These are phyloP conservation scores for Zostera marina DNA, from an alignment of 116 monocot genomes.

Conservation along the genomic window DNA sequence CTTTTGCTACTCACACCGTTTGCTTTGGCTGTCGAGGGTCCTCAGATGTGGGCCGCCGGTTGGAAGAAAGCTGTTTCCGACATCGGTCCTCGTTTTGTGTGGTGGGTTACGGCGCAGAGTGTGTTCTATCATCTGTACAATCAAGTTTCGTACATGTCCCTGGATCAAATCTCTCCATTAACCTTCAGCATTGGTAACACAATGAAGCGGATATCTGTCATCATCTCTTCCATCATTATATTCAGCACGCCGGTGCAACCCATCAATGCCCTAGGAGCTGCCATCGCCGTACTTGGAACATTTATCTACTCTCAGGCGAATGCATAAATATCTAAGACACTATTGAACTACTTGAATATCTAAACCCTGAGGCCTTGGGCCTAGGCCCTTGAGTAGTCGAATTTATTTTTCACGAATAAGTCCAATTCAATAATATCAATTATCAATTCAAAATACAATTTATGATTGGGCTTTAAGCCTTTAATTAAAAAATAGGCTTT, in stretches of 20 bases:
- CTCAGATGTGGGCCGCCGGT: slow-evolving; percentile 72
- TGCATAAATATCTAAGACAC: no score
- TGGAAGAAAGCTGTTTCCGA: slow-evolving; percentile 42
- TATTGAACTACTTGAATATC: no score
- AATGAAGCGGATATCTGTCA: slow-evolving; percentile 85
- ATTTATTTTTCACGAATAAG: background rate
- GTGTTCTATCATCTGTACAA: slow-evolving; percentile 24
- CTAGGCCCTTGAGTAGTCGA: no score
- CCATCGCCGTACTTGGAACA: slow-evolving; percentile 23
- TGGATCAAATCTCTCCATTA: slow-evolving; percentile 66
- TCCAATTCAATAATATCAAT: no score
- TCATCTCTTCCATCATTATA: slow-evolving; percentile 74
- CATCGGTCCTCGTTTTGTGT: slow-evolving; percentile 16
- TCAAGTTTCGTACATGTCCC: slow-evolving; percentile 71
- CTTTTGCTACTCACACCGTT: slow-evolving; percentile 76
- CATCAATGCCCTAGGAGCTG: slow-evolving; percentile 67
- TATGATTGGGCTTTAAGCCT: no score
- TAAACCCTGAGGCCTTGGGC: no score
- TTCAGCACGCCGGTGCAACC: slow-evolving; percentile 73
- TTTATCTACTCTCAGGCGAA: slow-evolving; percentile 8
- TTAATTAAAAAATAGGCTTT: no score
- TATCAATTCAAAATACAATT: no score
- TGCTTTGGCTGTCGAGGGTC: slow-evolving; percentile 80
- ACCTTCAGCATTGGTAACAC: slow-evolving; percentile 83
- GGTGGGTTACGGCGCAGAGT: slow-evolving; percentile 24